phyloP scores from a whole-genome alignment of 371 early-diverging fungal species.

The Saksenaea vasiformis region DNA sequence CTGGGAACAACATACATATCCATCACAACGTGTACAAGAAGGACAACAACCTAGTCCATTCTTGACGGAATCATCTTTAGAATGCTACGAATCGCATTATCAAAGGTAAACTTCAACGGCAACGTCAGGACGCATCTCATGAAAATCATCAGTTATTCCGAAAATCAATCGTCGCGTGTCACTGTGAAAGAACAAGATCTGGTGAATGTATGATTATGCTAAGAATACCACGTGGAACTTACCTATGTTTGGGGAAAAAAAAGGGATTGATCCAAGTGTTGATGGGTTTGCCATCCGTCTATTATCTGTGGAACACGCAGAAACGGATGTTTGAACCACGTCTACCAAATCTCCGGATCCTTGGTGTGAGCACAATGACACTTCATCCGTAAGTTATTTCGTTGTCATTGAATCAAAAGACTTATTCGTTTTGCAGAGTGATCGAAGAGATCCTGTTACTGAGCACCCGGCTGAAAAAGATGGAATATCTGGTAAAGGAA shows the following conservation, averaged over 20 bases:
- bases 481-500: slow-evolving; percentile 29
- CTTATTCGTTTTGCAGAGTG: background rate
- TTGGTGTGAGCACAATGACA: slow-evolving; percentile 40
- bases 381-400: slow-evolving; percentile 20
- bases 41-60: slow-evolving; percentile 25
- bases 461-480: slow-evolving; percentile 36
- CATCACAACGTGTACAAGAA: background rate
- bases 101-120: slow-evolving; percentile 19
- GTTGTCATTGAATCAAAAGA: background rate
- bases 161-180: background rate
- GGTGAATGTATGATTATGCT: slow-evolving; percentile 16
- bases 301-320: slow-evolving; percentile 27
- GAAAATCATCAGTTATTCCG: background rate
- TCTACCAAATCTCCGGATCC: slow-evolving; percentile 28
- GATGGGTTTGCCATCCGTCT: slow-evolving; percentile 31
- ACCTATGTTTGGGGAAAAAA: background rate
- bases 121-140: background rate
- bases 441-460: slow-evolving; percentile 32
- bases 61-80: slow-evolving; percentile 39
- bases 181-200: slow-evolving; percentile 18
- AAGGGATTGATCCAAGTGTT: slow-evolving; percentile 22
- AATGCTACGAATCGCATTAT: slow-evolving; percentile 35
- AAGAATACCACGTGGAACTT: background rate
- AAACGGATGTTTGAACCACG: slow-evolving; percentile 31
- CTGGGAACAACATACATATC: background rate